phyloP scores from a whole-genome alignment of 345 rosid genomes.

The Eucalyptus camaldulensis region DNA sequence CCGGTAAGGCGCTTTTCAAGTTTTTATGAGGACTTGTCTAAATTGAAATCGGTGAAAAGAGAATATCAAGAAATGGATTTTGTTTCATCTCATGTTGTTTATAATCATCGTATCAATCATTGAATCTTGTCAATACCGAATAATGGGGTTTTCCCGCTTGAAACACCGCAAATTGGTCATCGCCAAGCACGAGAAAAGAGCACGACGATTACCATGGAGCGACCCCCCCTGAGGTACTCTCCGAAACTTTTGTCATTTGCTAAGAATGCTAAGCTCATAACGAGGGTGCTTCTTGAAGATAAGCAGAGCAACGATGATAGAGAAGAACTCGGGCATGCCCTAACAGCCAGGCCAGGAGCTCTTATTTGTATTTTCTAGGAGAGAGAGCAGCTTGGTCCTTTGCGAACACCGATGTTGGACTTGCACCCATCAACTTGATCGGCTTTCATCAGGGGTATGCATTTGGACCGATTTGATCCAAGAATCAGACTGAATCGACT shows the following conservation, averaged over 20 bases:
- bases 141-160: background rate
- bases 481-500: too few relatives aligned
- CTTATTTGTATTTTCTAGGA: background rate
- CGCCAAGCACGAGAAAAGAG: background rate
- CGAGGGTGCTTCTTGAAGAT: background rate
- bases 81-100: background rate
- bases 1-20: background rate
- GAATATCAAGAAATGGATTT: background rate
- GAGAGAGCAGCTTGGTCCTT: too few relatives aligned
- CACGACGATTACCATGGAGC: background rate
- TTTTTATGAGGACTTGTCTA: background rate
- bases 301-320: background rate
- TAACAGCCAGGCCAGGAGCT: background rate
- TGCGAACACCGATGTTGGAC: too few relatives aligned
- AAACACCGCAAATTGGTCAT: background rate
- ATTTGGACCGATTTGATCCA: too few relatives aligned
- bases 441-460: too few relatives aligned
- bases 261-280: background rate
- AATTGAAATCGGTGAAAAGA: background rate
- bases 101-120: background rate
- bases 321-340: background rate
- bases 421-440: too few relatives aligned
- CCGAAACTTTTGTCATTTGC: background rate
- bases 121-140: background rate
- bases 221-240: background rate